Conservation (phyloP, 345 rosid genomes). For the Syzygium aromaticum region DNA sequence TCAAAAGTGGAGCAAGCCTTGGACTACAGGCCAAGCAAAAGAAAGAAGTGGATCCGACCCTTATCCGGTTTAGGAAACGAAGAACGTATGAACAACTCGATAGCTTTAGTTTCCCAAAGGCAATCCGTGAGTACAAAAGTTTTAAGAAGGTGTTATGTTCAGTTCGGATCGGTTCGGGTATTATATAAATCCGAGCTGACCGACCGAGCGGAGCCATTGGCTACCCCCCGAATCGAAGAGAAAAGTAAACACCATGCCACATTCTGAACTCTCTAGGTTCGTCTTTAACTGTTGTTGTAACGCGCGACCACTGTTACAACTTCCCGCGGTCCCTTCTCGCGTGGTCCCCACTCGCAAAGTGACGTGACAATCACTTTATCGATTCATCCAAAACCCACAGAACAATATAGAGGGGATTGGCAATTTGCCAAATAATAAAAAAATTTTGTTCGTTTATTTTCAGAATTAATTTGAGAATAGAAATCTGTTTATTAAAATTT, state of each 20-base stretch:
- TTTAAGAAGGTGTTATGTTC: not conserved
- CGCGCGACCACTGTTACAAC: not conserved
- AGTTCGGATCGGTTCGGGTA: not conserved
- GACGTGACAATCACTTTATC: not conserved
- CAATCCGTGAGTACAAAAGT: not conserved
- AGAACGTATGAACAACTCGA: not conserved
- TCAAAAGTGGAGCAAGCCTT: not conserved
- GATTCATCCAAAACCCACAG: not conserved
- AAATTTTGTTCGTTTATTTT: too few species aligned
- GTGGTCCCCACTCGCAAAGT: not conserved
- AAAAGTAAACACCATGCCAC: not conserved
- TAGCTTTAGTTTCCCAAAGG: not conserved
- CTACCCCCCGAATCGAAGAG: not conserved
- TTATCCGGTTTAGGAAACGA: not conserved
- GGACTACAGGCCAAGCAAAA: not conserved
- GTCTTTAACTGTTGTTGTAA: not conserved
- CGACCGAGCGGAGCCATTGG: too few species aligned
- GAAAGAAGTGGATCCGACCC: not conserved
- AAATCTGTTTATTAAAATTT: too few species aligned
- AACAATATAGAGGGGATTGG: not conserved
- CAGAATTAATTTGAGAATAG: too few species aligned
- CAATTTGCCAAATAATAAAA: not conserved
- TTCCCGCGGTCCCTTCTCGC: not conserved
- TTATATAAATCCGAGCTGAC: too few species aligned
- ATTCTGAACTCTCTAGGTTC: fast-evolving